Evolutionary conservation across 192 early-diverging fungal species (phyloP), one percentile per base, ranked within the genome.

Genomic region (Funneliformis geosporum): DNA sequence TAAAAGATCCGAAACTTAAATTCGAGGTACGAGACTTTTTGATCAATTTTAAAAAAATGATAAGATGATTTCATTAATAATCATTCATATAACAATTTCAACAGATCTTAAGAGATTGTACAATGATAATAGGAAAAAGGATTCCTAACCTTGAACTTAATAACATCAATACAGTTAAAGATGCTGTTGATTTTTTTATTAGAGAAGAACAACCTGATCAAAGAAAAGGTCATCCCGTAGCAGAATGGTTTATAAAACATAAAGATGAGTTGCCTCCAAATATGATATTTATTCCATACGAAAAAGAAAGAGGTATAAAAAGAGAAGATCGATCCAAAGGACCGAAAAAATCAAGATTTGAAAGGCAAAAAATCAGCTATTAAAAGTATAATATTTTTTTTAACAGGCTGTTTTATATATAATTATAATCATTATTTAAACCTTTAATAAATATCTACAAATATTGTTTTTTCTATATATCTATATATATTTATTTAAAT

Each of bases 111-210:
- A 85, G 83, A 59, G 84, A 84, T n/a, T 73, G 72, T 67, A 82
- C 82, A 8, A 44, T 76, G 16, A 60, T 79, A 69, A 83, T 76
- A 11, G 84, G 81, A 18, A 83, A 79, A 64, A 79, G 77, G 11
- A 68, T 87, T 18, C 84, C 84, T 8, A 85, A 85, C 46, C 43
- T 80, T 38, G 73, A 80, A n/a, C 77, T 87, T 42, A 82, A 87
- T 28, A 77, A 77, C 14, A 84, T 87, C 14, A 47, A 75, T 28
- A 84, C 86, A 23, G 80, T 77, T 25, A 59, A 60, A 4, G 86
- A 85, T 73, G 71, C 78, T 25, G 28, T 87, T 18, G 75, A 60
- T 16, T 87, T 81, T 67, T 87, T 80, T 70, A 60, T 80, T 21
- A n/a, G 9, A 50, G 39, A 50, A 39, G 44, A 68, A 23, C 21